Percentiles rank a stretch among this genome's conserved stretches.
Evolutionary conservation across 352 stramenopile genomes (phyloP).

Genomic region (Halophytophthora batemanensis): DNA sequence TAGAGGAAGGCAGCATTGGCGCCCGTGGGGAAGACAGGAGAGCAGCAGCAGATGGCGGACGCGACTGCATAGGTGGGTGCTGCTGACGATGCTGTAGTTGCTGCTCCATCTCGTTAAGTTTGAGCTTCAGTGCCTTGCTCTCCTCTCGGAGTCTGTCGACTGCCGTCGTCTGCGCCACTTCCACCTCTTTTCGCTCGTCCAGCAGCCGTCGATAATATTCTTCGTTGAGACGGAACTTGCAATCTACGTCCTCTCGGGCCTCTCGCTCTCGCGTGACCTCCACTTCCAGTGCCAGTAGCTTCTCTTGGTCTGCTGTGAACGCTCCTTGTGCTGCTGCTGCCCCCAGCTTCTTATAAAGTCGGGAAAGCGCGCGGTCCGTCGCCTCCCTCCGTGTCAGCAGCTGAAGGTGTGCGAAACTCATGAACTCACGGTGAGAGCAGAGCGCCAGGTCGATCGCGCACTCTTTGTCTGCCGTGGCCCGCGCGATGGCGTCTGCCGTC

Average conservation of each 20-base stretch:
- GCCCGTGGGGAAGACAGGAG: slow-evolving; percentile 10
- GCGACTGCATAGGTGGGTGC: slow-evolving; percentile 10
- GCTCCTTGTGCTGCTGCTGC: slow-evolving; percentile 18
- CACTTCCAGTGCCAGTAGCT: slow-evolving; percentile 46
- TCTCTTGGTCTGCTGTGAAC: slow-evolving; percentile 34
- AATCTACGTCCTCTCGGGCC: slow-evolving; percentile 28
- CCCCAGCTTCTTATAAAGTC: slow-evolving; percentile 29
- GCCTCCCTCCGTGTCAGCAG: slow-evolving; percentile 30
- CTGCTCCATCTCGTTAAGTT: slow-evolving; percentile 44
- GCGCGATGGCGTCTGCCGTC: slow-evolving; percentile 13
- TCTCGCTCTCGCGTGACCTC: slow-evolving; percentile 27
- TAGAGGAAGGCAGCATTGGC: slow-evolving; percentile 5
- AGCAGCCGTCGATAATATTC: slow-evolving; percentile 41
- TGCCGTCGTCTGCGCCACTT: slow-evolving; percentile 32
- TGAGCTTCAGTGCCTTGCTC: slow-evolving; percentile 24
- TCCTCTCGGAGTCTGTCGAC: slow-evolving; percentile 39
- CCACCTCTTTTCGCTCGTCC: slow-evolving; percentile 53
- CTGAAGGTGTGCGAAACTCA: slow-evolving; percentile 34
- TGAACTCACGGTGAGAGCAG: slow-evolving; percentile 58
- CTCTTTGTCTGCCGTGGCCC: slow-evolving; percentile 33
- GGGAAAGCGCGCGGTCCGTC: slow-evolving; percentile 19
- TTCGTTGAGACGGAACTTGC: slow-evolving; percentile 39
- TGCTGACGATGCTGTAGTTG: slow-evolving; percentile 14
- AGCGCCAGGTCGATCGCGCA: slow-evolving; percentile 54
- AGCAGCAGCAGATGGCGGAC: slow-evolving; percentile 6